Evolutionary conservation across 2,329 filamentous ascomycete genomes (phyloP), one percentile per base, ranked within the genome.

Genomic region (Penicillium corylophilum): DNA sequence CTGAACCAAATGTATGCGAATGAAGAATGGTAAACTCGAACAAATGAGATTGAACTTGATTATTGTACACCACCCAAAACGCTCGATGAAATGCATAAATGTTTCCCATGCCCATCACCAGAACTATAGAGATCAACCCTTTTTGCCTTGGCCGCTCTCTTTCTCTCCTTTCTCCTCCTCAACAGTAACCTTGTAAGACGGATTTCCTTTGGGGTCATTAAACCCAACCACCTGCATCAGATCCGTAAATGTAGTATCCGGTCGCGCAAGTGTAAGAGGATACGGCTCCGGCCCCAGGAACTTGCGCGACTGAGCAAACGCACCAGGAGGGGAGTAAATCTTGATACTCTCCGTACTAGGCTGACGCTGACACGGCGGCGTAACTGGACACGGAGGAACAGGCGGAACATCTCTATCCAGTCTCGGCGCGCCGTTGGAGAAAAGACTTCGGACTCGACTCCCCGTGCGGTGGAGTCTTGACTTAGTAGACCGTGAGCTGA

Each of bases 281-380:
- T 66, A 65, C 15, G 62, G 62, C 23, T 62, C 59, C 0, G 66
- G 70, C 1, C 61, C 64, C 12, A 65, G 41, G 15, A 65, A 59
- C 9, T 63, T 57, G 7, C 56, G 62, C 46, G 53, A 55, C 47
- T 60, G 50, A 9, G 62, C 52, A 48, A 71, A 64, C 35, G 64
- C 62, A 8, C 67, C 67, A 4, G 69, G 71, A 1, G 76, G 76
- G 15, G 74, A 75, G 55, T 76, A 78, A 4, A 79, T 70, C 46
- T 68, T 72, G 54, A 78, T 78, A 54, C 71, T 78, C 56, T 78
- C 75, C 12, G 67, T 75, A 33, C 71, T 76, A 26, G 61, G 67
- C 51, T 66, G 59, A 16, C 64, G 67, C n/a, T 54, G 64, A 20
- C 36, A 49, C 26, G 50, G 59, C 1, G 44, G 64, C 29, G 60